Conservation (phyloP, 805 yeast genomes). For the Zygosaccharomyces pseudorouxii region DNA sequence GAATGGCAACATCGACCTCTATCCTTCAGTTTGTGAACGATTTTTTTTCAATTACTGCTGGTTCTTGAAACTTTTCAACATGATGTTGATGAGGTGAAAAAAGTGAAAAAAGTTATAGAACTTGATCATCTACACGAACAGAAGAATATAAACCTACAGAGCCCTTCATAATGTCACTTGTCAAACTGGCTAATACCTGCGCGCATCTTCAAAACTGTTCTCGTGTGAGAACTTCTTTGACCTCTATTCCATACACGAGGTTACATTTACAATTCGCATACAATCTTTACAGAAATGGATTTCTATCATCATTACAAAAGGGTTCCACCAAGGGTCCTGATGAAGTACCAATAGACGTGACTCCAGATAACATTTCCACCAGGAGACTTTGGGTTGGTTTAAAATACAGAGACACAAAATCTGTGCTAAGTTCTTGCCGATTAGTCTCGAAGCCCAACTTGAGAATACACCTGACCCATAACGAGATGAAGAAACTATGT, state of each 20-base stretch:
- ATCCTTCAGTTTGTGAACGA: neutral
- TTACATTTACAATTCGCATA: conserved; percentile 78
- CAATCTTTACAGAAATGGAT: conserved; percentile 87
- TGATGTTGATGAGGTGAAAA: neutral
- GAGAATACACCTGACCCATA: conserved; percentile 55
- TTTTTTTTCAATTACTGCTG: neutral
- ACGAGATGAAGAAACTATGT: conserved; percentile 68
- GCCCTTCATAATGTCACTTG: conserved; percentile 67
- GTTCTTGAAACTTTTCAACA: conserved; percentile 7
- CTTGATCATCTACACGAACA: neutral
- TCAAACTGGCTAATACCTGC: conserved; percentile 75
- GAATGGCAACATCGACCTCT: neutral
- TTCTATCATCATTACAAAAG: conserved; percentile 73
- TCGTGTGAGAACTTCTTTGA: conserved; percentile 64
- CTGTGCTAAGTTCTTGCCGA: conserved; percentile 68
- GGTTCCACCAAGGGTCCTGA: conserved; percentile 89
- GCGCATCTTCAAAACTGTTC: conserved; percentile 87
- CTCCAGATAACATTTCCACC: conserved; percentile 80
- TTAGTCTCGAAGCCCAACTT: conserved; percentile 84
- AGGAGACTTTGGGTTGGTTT: conserved; percentile 89
- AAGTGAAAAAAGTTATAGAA: conserved; percentile 2
- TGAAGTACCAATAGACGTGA: conserved; percentile 61
- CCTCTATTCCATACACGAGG: conserved; percentile 78
- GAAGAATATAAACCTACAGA: neutral
- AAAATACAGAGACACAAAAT: conserved; percentile 75